Evolutionary conservation across 352 stramenopile genomes (phyloP).

Genomic region (Phytopythium vexans): DNA sequence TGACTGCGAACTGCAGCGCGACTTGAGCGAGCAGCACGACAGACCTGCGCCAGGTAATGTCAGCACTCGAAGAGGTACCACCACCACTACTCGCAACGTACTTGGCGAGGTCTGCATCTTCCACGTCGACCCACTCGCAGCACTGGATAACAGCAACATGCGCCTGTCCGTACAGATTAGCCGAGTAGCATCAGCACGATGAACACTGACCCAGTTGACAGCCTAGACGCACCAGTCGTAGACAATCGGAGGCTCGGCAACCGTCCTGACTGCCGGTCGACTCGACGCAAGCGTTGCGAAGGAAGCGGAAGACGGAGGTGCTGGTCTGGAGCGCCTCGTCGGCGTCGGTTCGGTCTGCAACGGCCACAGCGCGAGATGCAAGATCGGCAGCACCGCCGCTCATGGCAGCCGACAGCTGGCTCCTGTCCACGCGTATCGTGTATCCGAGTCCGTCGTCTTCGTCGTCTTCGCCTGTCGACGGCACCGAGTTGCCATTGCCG

Average conservation of each 20-base stretch:
- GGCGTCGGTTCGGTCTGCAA: constrained; percentile 12
- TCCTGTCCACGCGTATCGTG: constrained; percentile 48
- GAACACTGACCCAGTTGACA: constrained; percentile 1
- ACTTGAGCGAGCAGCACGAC: constrained; percentile 61
- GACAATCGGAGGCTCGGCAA: constrained; percentile 21
- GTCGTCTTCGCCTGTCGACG: constrained; percentile 9
- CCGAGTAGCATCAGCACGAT: constrained; percentile 11
- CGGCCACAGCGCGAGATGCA: constrained; percentile 19
- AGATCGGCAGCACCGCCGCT: constrained; percentile 20
- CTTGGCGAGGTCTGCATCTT: constrained; percentile 43
- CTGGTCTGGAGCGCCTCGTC: constrained; percentile 10
- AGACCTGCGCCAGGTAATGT: constrained; percentile 17
- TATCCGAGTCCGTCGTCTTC: constrained; percentile 73
- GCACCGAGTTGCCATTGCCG: constrained; percentile 1
- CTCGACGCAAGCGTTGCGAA: constrained; percentile 66
- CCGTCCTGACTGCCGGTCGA: constrained; percentile 46
- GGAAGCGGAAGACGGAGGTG: constrained; percentile 59
- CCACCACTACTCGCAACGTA: constrained; percentile 14
- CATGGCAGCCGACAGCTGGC: constrained; percentile 20
- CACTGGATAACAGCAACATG: constrained; percentile 33
- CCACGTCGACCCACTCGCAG: constrained; percentile 59
- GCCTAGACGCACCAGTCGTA: constrained; percentile 16
- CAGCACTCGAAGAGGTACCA: constrained; percentile 3
- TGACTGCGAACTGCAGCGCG: constrained; percentile 73
- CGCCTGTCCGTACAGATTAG: constrained; percentile 21